Evolutionary conservation across 2,329 filamentous ascomycete species (phyloP).

Genomic region (Aspergillus brunneoviolaceus): DNA sequence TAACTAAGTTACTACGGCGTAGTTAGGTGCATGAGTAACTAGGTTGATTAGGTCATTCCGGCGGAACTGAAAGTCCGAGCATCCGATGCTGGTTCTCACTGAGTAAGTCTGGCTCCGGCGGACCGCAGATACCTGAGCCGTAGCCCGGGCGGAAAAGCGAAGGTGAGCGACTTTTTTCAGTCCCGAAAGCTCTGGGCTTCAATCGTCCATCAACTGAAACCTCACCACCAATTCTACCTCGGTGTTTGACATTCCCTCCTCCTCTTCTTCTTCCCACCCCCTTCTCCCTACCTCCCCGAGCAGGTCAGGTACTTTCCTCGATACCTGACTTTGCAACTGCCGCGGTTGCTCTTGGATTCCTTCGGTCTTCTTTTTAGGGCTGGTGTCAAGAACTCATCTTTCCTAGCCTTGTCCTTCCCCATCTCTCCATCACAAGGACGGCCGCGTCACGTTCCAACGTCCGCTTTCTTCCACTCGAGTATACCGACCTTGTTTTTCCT

Average conservation of each 20-base stretch:
- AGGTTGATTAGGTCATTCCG: constrained; percentile 17
- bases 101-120: constrained; percentile 16
- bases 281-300: constrained; percentile 15
- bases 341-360: constrained; percentile 21
- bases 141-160: constrained; percentile 24
- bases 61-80: constrained; percentile 15
- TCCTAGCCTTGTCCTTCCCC: constrained; percentile 23
- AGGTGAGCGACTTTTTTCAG: constrained; percentile 38
- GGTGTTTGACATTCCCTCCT: constrained; percentile 20
- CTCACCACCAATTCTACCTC: constrained; percentile 10
- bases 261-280: not conserved
- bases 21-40: no score
- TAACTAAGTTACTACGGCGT: no score
- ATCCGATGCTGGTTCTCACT: constrained; percentile 11
- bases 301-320: constrained; percentile 24
- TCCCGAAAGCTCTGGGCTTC: constrained; percentile 16
- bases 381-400: constrained; percentile 28
- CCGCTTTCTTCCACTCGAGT: constrained; percentile 5
- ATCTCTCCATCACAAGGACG: constrained; percentile 25
- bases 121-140: constrained; percentile 30
- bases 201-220: constrained; percentile 11
- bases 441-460: constrained; percentile 26
- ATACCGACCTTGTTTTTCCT: constrained; percentile 14
- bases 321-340: constrained; percentile 12
- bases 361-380: constrained; percentile 25